Percentiles rank a stretch among this genome's conserved stretches.
These are phyloP conservation scores for Begonia loranthoides DNA, from an alignment of 306 rosid genomes.

Conservation along the genomic window DNA sequence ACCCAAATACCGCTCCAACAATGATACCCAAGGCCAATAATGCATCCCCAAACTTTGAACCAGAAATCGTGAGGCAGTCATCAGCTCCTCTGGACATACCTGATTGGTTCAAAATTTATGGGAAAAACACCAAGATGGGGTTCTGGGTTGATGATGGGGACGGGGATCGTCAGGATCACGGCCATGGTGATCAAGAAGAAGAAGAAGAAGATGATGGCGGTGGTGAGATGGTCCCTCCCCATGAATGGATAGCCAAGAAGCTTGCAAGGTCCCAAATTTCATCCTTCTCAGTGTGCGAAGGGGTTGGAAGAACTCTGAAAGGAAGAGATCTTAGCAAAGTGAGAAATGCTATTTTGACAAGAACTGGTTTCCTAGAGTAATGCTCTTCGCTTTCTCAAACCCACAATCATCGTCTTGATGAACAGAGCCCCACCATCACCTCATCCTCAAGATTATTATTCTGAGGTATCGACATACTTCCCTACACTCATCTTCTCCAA, in stretches of 20 bases:
- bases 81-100: slow-evolving; percentile 64
- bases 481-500: background rate
- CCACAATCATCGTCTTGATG: background rate
- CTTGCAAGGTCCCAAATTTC: slow-evolving; percentile 81
- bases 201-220: slow-evolving; percentile 11
- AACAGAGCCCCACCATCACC: background rate
- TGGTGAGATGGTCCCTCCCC: slow-evolving; percentile 61
- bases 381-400: background rate
- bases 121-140: slow-evolving; percentile 24
- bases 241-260: slow-evolving; percentile 88
- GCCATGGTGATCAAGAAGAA: background rate
- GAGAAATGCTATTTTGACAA: slow-evolving; percentile 60
- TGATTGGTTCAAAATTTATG: slow-evolving; percentile 83
- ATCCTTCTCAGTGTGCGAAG: slow-evolving; percentile 88
- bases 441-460: background rate
- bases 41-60: slow-evolving; percentile 15
- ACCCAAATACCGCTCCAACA: slow-evolving; percentile 23
- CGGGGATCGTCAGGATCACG: slow-evolving; percentile 2
- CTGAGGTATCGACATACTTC: background rate
- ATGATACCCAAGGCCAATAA: slow-evolving; percentile 33
- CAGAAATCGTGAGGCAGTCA: slow-evolving; percentile 24
- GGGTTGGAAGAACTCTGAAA: slow-evolving; percentile 77
- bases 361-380: slow-evolving; percentile 89
- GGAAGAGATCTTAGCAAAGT: slow-evolving; percentile 97
- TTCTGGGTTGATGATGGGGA: slow-evolving; percentile 5